These are phyloP conservation scores for Trichocladium antarcticum DNA, from an alignment of 495 filamentous ascomycete species.

Conservation along the genomic window DNA sequence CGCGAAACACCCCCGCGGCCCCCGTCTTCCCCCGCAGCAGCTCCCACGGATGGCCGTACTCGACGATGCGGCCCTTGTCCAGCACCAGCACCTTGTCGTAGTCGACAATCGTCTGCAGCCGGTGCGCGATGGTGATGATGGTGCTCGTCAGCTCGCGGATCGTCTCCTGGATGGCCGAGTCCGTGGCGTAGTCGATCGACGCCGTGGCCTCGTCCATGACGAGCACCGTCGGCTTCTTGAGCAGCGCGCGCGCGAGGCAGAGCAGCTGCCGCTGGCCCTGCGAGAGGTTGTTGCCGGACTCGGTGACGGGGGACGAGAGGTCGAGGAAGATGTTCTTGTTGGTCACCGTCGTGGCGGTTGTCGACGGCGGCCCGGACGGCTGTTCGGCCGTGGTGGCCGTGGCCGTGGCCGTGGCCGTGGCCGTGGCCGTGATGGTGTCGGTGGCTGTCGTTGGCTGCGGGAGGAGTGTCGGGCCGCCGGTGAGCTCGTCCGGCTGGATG, in stretches of 20 bases:
- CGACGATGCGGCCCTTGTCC: constrained; percentile 77
- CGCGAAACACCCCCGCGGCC: constrained; percentile 46
- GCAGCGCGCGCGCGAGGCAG: constrained; percentile 85
- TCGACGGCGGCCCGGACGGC: constrained; percentile 24
- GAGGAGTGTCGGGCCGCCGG: constrained; percentile 8
- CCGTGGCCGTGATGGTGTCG: constrained; percentile 5
- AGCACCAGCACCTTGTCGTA: constrained; percentile 98
- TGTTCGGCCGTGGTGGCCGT: constrained; percentile 13
- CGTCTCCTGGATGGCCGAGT: constrained; percentile 90
- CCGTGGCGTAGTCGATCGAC: constrained; percentile 93
- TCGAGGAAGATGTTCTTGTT: constrained; percentile 96
- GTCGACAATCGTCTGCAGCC: constrained; percentile 90
- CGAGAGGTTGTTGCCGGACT: constrained; percentile 91
- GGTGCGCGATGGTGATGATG: constrained; percentile 96
- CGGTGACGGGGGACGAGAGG: constrained; percentile 70
- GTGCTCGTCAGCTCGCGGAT: constrained; percentile 85
- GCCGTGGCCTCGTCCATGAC: constrained; percentile 99
- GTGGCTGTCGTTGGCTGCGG: constrained; percentile 10
- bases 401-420: background rate
- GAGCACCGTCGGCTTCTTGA: constrained; percentile 82
- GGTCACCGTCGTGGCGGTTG: constrained; percentile 20
- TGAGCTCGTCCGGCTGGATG: constrained; percentile 50
- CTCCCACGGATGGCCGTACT: constrained; percentile 80
- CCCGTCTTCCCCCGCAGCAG: constrained; percentile 42
- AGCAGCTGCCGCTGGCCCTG: constrained; percentile 94